Evolutionary conservation across 1,139 yeast genomes (phyloP).

Genomic region (Zygoascus meyerae): DNA sequence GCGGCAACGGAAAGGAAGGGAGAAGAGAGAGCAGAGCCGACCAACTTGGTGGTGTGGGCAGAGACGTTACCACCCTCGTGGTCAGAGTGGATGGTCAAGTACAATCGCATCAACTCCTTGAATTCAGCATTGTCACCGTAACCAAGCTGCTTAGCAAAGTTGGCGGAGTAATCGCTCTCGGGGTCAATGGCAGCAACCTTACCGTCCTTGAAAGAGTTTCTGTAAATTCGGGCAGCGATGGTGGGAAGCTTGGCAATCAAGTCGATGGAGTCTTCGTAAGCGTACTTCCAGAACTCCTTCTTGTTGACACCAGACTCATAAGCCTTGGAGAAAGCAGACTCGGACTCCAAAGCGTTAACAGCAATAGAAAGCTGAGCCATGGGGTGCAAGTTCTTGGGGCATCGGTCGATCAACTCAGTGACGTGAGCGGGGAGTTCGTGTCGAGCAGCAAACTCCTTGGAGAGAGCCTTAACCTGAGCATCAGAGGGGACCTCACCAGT

Average conservation of each 20-base stretch:
- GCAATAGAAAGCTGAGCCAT: slow-evolving; percentile 71
- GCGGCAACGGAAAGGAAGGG: slow-evolving; percentile 94
- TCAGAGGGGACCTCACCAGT: slow-evolving; percentile 60
- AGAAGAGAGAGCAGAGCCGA: slow-evolving; percentile 92
- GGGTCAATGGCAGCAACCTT: slow-evolving; percentile 68
- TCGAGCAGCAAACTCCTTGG: slow-evolving; percentile 54
- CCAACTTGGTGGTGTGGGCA: slow-evolving; percentile 97
- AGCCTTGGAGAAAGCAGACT: slow-evolving; percentile 56
- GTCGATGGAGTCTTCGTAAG: slow-evolving; percentile 59
- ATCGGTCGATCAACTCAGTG: slow-evolving; percentile 45
- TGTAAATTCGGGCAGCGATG: slow-evolving; percentile 61
- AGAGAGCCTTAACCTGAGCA: slow-evolving; percentile 47
- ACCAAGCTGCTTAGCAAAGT: slow-evolving; percentile 83
- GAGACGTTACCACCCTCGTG: slow-evolving; percentile 99
- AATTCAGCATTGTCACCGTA: slow-evolving; percentile 74
- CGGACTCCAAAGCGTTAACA: slow-evolving; percentile 57
- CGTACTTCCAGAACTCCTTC: slow-evolving; percentile 63
- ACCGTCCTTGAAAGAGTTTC: slow-evolving; percentile 71
- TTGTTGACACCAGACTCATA: slow-evolving; percentile 63
- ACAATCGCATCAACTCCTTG: slow-evolving; percentile 87
- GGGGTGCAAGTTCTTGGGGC: slow-evolving; percentile 57
- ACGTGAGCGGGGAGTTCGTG: slow-evolving; percentile 54
- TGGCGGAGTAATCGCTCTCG: slow-evolving; percentile 85
- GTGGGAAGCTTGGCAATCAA: slow-evolving; percentile 62
- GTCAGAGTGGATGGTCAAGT: slow-evolving; percentile 94